phyloP scores from a whole-genome alignment of 1,139 yeast genomes.

The Candida sanyaensis region DNA sequence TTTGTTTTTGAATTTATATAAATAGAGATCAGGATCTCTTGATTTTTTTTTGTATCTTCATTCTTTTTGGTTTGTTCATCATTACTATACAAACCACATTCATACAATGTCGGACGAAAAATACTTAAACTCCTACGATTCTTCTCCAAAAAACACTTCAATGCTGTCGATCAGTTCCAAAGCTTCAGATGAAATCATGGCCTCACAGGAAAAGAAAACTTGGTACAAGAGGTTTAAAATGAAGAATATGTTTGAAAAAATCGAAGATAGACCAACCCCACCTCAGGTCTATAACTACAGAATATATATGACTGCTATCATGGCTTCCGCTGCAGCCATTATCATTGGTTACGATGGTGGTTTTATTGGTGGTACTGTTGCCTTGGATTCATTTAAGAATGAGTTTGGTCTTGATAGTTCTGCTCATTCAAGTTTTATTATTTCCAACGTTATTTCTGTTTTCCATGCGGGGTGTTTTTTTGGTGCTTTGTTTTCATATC shows the following conservation, averaged over 20 bases:
- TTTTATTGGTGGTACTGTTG: conserved; percentile 45
- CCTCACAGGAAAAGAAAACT: conserved; percentile 1
- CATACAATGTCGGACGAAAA: not conserved
- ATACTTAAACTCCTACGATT: not conserved
- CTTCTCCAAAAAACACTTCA: not conserved
- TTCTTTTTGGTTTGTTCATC: not conserved
- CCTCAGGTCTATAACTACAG: conserved; percentile 38
- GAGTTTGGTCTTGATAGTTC: conserved; percentile 36
- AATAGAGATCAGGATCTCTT: conserved; percentile 1
- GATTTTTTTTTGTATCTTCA: not conserved
- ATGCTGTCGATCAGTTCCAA: conserved; percentile 2
- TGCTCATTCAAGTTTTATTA: conserved; percentile 24
- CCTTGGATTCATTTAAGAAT: conserved; percentile 33
- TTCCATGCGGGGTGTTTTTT: conserved; percentile 49
- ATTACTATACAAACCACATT: not conserved
- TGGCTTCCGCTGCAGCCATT: conserved; percentile 42
- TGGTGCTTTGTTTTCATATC: conserved; percentile 44
- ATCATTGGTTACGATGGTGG: conserved; percentile 47
- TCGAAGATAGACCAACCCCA: conserved; percentile 45
- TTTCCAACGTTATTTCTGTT: conserved; percentile 42
- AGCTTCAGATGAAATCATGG: not conserved
- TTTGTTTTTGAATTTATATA: not conserved
- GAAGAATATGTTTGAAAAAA: conserved; percentile 32
- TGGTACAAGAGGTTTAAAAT: conserved; percentile 13
- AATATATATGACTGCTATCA: conserved; percentile 37